These are phyloP conservation scores for Fagus crenata DNA, from an alignment of 306 rosid species.

Conservation along the genomic window DNA sequence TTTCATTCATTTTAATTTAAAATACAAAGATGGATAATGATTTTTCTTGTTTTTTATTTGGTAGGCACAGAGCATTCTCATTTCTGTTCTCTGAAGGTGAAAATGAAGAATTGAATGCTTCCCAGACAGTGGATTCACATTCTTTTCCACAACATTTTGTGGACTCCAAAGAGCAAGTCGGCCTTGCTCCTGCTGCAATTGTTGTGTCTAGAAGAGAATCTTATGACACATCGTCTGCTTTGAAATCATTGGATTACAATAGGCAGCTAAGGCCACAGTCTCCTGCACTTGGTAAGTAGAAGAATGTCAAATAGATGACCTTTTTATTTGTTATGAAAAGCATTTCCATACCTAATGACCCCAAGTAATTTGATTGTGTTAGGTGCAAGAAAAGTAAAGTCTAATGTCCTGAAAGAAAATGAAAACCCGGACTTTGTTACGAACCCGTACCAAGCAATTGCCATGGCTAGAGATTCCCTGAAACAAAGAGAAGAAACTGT, in stretches of 20 bases:
- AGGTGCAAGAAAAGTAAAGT: conserved; percentile 55
- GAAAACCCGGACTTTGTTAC: conserved; percentile 59
- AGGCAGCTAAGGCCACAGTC: conserved; percentile 58
- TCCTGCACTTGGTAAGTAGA: conserved; percentile 67
- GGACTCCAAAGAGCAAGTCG: conserved; percentile 64
- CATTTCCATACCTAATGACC: conserved; percentile 14
- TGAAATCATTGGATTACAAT: conserved; percentile 71
- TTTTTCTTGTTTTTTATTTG: conserved; percentile 26
- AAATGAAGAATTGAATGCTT: conserved; percentile 78
- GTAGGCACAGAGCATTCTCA: conserved; percentile 89
- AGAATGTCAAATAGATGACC: not conserved
- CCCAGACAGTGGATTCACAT: conserved; percentile 83
- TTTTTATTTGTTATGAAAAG: not conserved
- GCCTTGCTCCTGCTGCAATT: conserved; percentile 92
- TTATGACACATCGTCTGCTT: conserved; percentile 55
- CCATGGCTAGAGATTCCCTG: conserved; percentile 81
- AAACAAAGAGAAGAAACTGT: conserved; percentile 77
- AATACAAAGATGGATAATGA: conserved; percentile 10
- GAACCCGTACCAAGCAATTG: conserved; percentile 83
- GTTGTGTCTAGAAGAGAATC: conserved; percentile 66
- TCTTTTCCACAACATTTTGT: conserved; percentile 86
- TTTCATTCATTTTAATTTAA: not conserved
- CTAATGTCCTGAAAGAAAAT: conserved; percentile 60
- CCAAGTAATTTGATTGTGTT: conserved; percentile 24
- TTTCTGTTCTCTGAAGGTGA: conserved; percentile 83